phyloP scores from a whole-genome alignment of 2,329 filamentous ascomycete species.

The Aspergillus pseudonomiae region DNA sequence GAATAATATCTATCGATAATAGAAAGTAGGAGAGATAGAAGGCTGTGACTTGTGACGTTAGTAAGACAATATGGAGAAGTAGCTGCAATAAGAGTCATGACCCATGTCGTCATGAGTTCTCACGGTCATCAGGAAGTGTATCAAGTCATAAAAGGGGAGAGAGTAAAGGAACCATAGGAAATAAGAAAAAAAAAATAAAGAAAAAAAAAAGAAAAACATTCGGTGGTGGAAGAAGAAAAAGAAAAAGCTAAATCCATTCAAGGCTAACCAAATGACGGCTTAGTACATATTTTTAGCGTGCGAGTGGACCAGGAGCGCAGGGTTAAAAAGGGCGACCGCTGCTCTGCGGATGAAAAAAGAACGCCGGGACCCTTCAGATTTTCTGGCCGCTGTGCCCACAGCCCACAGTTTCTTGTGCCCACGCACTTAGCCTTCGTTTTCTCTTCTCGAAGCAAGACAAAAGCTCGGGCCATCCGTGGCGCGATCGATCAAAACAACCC shows the following conservation, averaged over 20 bases:
- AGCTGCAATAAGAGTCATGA: background rate
- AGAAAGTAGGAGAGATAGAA: background rate
- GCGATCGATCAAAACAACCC: slow-evolving; percentile 15
- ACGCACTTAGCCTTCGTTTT: slow-evolving; percentile 20
- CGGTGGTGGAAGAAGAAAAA: slow-evolving; percentile 10
- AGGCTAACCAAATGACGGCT: background rate
- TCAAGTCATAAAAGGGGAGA: background rate
- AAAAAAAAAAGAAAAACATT: slow-evolving; percentile 4
- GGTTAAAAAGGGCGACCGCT: slow-evolving; percentile 42
- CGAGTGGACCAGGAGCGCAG: slow-evolving; percentile 23
- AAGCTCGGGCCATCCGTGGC: slow-evolving; percentile 22
- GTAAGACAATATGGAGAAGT: background rate
- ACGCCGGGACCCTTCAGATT: slow-evolving; percentile 19
- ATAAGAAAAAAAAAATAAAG: slow-evolving; percentile 10
- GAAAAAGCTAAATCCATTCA: slow-evolving; percentile 1
- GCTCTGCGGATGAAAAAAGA: slow-evolving; percentile 21
- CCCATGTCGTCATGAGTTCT: background rate
- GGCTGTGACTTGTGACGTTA: background rate
- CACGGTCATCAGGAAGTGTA: background rate
- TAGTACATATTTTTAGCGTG: slow-evolving; percentile 25
- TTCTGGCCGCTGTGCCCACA: slow-evolving; percentile 21
- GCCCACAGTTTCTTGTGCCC: slow-evolving; percentile 14
- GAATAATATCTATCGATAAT: background rate
- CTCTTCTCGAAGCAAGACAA: slow-evolving; percentile 1
- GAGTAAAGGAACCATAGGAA: slow-evolving; percentile 1